These are phyloP conservation scores for Sporothrix sp. DNA, from an alignment of 2,329 filamentous ascomycete genomes.

Conservation along the genomic window DNA sequence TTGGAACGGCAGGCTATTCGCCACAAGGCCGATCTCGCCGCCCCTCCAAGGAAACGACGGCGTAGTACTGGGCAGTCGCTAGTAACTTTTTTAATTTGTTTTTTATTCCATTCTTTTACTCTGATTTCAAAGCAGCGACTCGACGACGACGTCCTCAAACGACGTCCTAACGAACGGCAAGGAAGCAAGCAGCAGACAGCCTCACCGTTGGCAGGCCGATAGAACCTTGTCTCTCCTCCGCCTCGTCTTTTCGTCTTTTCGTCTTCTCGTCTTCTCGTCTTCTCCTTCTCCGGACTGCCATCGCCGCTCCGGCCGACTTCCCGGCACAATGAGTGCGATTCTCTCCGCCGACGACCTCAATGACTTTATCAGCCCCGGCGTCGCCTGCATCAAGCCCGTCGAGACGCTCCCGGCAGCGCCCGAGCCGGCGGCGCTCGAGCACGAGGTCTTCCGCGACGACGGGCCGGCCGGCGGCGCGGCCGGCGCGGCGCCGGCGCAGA, in stretches of 20 bases:
- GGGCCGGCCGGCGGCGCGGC: conserved; percentile 39
- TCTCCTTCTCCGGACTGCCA: not conserved
- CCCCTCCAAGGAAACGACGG: not conserved
- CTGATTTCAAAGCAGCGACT: conserved; percentile 15
- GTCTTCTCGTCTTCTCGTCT: not conserved
- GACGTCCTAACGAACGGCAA: too few species aligned
- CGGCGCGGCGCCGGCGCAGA: conserved; percentile 69
- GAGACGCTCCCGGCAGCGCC: conserved; percentile 70
- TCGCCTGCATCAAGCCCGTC: conserved; percentile 96
- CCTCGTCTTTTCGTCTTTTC: not conserved
- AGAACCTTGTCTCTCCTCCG: too few species aligned
- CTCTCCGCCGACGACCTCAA: conserved; percentile 94
- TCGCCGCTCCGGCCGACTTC: not conserved
- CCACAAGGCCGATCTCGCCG: conserved; percentile 16
- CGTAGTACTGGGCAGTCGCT: not conserved
- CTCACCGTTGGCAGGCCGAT: too few species aligned
- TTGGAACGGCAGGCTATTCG: conserved; percentile 4
- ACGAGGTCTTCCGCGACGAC: conserved; percentile 93
- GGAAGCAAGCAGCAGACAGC: too few species aligned
- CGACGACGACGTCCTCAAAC: not conserved
- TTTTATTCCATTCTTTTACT: not conserved
- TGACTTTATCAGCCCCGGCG: conserved; percentile 96
- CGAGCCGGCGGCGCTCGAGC: conserved; percentile 37
- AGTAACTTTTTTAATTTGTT: not conserved
- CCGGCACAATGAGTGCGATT: conserved; percentile 76